Percentiles rank a stretch among this genome's conserved stretches.
Conservation (phyloP, 257 asterid species). For the Nicotiana benthamiana region DNA sequence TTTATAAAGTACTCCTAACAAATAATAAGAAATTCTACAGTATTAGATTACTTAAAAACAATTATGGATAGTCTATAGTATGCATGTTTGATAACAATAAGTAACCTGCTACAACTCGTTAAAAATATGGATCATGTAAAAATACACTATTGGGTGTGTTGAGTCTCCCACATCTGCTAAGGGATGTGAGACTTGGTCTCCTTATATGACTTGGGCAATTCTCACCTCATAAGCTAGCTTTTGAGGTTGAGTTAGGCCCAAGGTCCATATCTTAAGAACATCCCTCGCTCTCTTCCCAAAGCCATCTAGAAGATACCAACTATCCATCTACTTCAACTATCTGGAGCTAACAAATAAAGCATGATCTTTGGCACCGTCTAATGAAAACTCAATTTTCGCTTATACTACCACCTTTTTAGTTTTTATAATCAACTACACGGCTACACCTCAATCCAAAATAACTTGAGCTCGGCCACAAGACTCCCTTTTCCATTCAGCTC, state of each 20-base stretch:
- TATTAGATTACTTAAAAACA: not conserved
- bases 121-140: not conserved
- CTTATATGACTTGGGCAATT: no score
- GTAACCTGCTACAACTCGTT: not conserved
- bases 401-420: not conserved
- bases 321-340: not conserved
- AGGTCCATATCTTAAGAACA: no score
- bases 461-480: not conserved
- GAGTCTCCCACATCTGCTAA: no score
- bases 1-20: not conserved
- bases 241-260: no score
- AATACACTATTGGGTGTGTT: not conserved
- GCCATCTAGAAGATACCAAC: conserved; percentile 1
- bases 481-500: not conserved
- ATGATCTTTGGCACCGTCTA: not conserved
- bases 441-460: not conserved
- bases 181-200: no score
- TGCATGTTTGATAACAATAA: not conserved
- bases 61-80: not conserved
- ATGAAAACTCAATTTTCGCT: not conserved
- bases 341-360: not conserved
- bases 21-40: not conserved
- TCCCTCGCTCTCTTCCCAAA: not conserved
- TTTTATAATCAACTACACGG: not conserved
- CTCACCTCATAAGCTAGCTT: no score